Evolutionary conservation across 805 yeast species (phyloP).

Genomic region (Brettanomyces naardenensis): DNA sequence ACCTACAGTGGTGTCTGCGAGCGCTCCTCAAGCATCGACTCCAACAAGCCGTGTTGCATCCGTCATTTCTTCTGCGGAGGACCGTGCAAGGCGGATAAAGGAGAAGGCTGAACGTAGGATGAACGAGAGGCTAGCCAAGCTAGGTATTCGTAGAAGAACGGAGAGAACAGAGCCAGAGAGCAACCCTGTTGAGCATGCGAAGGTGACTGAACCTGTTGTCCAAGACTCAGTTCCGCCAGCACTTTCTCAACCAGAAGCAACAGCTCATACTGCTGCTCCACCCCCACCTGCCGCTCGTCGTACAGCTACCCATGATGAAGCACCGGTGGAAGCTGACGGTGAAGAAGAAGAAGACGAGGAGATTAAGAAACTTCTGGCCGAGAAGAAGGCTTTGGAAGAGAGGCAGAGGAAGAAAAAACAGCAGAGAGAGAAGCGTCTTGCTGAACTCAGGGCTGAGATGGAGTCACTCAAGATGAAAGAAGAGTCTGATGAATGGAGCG

Average conservation of each 20-base stretch:
- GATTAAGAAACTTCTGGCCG: slow-evolving; percentile 36
- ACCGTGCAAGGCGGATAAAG: slow-evolving; percentile 71
- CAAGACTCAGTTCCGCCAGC: slow-evolving; percentile 8
- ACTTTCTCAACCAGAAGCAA: slow-evolving; percentile 1
- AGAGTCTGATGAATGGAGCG: slow-evolving; percentile 22
- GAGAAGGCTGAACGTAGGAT: slow-evolving; percentile 76
- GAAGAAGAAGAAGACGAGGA: slow-evolving; percentile 39
- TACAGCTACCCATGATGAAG: slow-evolving; percentile 4
- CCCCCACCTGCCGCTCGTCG: slow-evolving; percentile 10
- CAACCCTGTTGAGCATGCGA: slow-evolving; percentile 4
- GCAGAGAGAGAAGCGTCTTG: slow-evolving; percentile 54
- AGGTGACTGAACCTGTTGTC: slow-evolving; percentile 6
- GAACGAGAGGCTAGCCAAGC: slow-evolving; percentile 77
- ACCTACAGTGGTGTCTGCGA: slow-evolving; percentile 6
- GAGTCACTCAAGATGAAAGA: slow-evolving; percentile 40
- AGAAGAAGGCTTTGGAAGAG: slow-evolving; percentile 38
- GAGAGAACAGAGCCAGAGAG: neutral
- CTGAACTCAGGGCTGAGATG: slow-evolving; percentile 51
- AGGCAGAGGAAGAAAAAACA: slow-evolving; percentile 28
- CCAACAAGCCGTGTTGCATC: slow-evolving; percentile 3
- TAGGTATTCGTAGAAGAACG: slow-evolving; percentile 41
- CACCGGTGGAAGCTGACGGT: slow-evolving; percentile 16
- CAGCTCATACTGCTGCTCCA: slow-evolving; percentile 13
- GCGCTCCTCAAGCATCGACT: neutral
- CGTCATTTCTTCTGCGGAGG: slow-evolving; percentile 39